These are phyloP conservation scores for Cenchrus purpureus DNA, from an alignment of 176 grass and related monocot genomes.

Conservation along the genomic window DNA sequence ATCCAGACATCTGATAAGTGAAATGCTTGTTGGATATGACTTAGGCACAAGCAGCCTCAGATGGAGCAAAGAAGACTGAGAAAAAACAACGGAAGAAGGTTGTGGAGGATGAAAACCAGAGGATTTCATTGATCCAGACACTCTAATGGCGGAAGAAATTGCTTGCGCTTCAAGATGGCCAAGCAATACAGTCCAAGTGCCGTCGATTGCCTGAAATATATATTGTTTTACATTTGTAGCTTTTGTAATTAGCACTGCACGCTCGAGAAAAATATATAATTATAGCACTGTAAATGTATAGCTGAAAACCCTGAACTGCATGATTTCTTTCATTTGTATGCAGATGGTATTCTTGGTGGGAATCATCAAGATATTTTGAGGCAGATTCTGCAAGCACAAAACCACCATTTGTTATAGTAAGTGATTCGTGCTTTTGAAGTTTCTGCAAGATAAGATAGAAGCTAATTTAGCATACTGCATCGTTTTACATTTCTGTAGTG, in stretches of 20 bases:
- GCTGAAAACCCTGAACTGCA: not conserved
- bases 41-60: conserved; percentile 59
- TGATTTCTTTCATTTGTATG: not conserved
- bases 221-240: not conserved
- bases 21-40: conserved; percentile 5
- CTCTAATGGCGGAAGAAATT: conserved; percentile 64
- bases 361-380: conserved; percentile 71
- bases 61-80: conserved; percentile 68
- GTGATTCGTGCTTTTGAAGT: conserved; percentile 27
- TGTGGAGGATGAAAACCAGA: conserved; percentile 74
- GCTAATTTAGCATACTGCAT: conserved; percentile 11
- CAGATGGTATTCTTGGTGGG: conserved; percentile 94
- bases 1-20: not conserved
- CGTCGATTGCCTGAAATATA: conserved; percentile 42
- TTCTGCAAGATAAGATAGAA: not conserved
- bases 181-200: conserved; percentile 75
- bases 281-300: not conserved
- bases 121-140: conserved; percentile 72
- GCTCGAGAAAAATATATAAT: not conserved
- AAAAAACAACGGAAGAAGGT: conserved; percentile 63
- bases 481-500: conserved; percentile 4
- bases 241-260: not conserved
- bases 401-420: conserved; percentile 83
- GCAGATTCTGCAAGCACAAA: conserved; percentile 77
- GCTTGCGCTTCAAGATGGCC: conserved; percentile 80